Percentiles rank a stretch among this genome's conserved stretches.
These are phyloP conservation scores for Antitrichia curtipendula DNA, from an alignment of 225 moss, liverwort and hornwort species.

Conservation along the genomic window DNA sequence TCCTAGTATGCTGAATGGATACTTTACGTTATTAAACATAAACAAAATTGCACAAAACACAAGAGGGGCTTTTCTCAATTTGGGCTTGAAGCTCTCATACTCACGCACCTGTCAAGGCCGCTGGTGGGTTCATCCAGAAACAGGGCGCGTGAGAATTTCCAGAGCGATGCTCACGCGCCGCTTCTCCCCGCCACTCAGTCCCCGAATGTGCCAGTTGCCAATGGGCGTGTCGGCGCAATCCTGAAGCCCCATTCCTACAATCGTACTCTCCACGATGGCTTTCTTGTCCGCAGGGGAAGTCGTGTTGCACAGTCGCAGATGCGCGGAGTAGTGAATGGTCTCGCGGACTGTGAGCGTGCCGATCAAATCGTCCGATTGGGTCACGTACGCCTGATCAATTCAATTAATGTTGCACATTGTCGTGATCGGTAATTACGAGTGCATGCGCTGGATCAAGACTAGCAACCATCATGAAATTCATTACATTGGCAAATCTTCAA, in stretches of 20 bases:
- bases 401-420: neutral
- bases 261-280: conserved; percentile 47
- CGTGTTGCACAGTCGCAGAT: conserved; percentile 29
- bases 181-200: conserved; percentile 82
- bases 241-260: conserved; percentile 66
- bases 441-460: neutral
- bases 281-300: conserved; percentile 16
- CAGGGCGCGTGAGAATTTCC: conserved; percentile 73
- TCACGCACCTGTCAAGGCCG: conserved; percentile 64
- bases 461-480: too few relatives aligned
- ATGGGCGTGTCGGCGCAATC: conserved; percentile 69
- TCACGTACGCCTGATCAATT: conserved; percentile 62
- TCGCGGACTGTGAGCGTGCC: conserved; percentile 85
- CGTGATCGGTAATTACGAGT: neutral
- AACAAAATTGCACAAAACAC: neutral
- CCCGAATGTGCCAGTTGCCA: conserved; percentile 80
- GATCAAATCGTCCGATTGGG: conserved; percentile 67
- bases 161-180: conserved; percentile 78
- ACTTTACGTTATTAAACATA: neutral
- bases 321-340: conserved; percentile 60
- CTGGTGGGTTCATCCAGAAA: conserved; percentile 94
- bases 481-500: neutral
- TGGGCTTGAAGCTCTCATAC: neutral
- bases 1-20: too few relatives aligned
- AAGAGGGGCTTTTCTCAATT: too few relatives aligned